Base-by-base conservation (phyloP, 257 asterid genomes). In the Solanum phureja region DNA sequence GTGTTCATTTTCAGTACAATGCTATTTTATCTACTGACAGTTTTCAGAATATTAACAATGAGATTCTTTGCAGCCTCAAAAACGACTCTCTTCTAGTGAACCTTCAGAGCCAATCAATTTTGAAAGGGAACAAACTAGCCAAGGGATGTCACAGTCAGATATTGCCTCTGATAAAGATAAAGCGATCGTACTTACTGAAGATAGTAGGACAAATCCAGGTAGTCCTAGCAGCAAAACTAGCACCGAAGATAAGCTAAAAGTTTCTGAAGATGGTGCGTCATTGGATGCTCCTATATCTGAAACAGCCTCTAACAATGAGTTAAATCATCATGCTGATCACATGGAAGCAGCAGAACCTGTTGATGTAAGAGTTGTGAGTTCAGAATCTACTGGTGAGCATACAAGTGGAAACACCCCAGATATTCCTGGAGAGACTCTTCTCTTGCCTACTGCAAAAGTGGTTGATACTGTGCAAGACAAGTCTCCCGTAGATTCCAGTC, bases 251-350 rank as follows among this genome's bases (percentile, higher is more conserved):
- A 89, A 91, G 83, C 89, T 86, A 68, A 88, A 88, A 74, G 86
- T 86, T 85, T 94, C 90, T 75, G 88, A 88, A 87, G 95, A 90
- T 90, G 94, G 87, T 79, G 88, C 89, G 82, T 52, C 73, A 58
- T 87, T 88, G 68, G 98, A 93, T 85, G 88, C 90, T 90, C 89
- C 95, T 93, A 77, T 88, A 89, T 76, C 95, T 91, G 93, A 84
- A 89, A 83, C 89, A 86, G 73, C 87, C 86, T 68, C 94, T 87
- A 90, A 83, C 62, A 89, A 89, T 62, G 98, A 88, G 90, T 89
- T 88, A 76, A 93, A 90, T 82, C 90, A 89, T 87, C 92, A 87
- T 66, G 88, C 89, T 88, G 90, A 90, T 88, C 91, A 86, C 69
- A 76, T 74, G 62, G 94, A 91, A 87, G 90, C 86, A 87, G 92